Percentiles rank a stretch among this genome's conserved stretches.
Evolutionary conservation across 177 flowering plant genomes (phyloP).

Genomic region (Telopea speciosissima): DNA sequence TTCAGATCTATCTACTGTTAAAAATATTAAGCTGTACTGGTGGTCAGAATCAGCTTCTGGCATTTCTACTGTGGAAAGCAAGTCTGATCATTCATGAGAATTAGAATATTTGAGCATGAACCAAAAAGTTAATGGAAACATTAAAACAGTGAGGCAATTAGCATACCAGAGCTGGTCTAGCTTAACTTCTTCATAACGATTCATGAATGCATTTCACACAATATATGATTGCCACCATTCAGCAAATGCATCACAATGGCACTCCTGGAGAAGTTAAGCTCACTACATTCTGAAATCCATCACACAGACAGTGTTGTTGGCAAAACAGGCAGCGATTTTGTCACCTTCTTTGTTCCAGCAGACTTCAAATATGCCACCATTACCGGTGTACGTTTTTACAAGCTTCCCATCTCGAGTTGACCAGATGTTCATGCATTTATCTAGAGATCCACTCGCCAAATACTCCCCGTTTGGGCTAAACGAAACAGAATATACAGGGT

Average conservation of each 20-base stretch:
- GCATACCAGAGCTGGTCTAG: no score
- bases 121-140: no score
- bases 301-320: constrained; percentile 79
- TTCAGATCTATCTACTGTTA: not conserved
- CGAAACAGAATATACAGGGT: constrained; percentile 90
- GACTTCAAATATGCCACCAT: constrained; percentile 95
- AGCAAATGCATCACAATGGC: no score
- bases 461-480: constrained; percentile 93
- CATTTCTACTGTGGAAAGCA: not conserved
- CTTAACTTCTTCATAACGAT: no score
- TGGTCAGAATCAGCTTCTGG: not conserved
- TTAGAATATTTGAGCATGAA: no score
- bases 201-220: no score
- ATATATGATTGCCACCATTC: no score
- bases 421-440: constrained; percentile 80
- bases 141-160: no score
- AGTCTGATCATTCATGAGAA: no score
- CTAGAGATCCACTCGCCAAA: constrained; percentile 90
- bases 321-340: constrained; percentile 87
- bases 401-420: constrained; percentile 80
- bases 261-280: not conserved
- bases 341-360: constrained; percentile 98
- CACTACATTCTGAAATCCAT: constrained; percentile 80
- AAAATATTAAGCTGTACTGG: not conserved
- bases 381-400: constrained; percentile 79